phyloP scores from a whole-genome alignment of 345 rosid species.

The Acer saccharum region DNA sequence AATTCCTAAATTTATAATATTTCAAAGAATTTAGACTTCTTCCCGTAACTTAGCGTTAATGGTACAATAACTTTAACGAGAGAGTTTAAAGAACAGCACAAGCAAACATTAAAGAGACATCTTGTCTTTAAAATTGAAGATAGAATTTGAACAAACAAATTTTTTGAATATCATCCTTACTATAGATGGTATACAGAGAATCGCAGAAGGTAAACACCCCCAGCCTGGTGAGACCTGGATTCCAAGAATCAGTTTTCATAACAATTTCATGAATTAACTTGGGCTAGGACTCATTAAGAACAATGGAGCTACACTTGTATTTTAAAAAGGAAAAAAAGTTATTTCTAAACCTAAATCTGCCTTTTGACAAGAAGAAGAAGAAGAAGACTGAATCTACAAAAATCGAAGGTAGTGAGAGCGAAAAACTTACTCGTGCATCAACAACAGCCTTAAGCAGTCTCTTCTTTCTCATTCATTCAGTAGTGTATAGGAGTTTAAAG shows the following conservation, averaged over 20 bases:
- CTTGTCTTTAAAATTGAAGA: neutral
- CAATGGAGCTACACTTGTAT: neutral
- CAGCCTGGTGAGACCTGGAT: neutral
- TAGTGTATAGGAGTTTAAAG: neutral
- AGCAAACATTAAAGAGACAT: neutral
- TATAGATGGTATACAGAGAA: neutral
- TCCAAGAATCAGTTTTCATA: neutral
- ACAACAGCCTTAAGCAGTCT: neutral
- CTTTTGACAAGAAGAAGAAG: neutral
- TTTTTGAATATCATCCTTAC: neutral
- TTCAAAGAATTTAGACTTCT: too few relatives aligned
- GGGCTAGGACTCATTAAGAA: neutral
- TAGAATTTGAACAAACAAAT: neutral
- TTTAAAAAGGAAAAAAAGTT: neutral
- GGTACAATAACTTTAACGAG: too few relatives aligned
- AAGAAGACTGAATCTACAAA: neutral
- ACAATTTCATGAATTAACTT: neutral
- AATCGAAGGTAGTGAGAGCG: neutral
- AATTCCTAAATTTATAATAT: too few relatives aligned
- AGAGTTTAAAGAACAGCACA: too few relatives aligned
- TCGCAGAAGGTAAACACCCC: neutral
- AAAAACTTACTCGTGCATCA: conserved; percentile 7
- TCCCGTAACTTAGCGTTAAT: too few relatives aligned
- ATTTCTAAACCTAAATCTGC: conserved; percentile 15
- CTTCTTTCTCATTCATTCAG: conserved; percentile 4